Evolutionary conservation across 2,329 filamentous ascomycete species (phyloP).

Genomic region (Endocalyx cinctus): DNA sequence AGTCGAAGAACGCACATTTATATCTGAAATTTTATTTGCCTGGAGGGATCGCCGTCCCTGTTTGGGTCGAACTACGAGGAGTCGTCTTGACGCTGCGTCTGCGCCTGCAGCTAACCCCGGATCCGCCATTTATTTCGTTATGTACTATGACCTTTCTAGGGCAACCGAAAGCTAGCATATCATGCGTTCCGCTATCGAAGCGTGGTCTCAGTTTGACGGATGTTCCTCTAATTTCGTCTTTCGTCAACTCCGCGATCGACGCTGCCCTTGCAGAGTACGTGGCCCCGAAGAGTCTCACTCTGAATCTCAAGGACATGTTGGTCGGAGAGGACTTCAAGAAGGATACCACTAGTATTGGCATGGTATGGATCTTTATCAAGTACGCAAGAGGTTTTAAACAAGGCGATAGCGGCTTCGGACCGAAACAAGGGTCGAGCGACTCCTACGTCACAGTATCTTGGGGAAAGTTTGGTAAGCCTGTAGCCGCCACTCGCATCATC

Average conservation of each 20-base stretch:
- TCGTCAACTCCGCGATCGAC: constrained; percentile 70
- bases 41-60: constrained; percentile 49
- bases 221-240: constrained; percentile 67
- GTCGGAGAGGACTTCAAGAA: constrained; percentile 77
- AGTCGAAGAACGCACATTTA: constrained; percentile 68
- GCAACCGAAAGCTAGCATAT: constrained; percentile 67
- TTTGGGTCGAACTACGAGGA: constrained; percentile 72
- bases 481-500: constrained; percentile 63
- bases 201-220: constrained; percentile 71
- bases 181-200: constrained; percentile 65
- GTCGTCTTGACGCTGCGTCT: constrained; percentile 66
- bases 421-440: constrained; percentile 61
- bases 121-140: constrained; percentile 72
- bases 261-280: constrained; percentile 72
- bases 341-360: constrained; percentile 60
- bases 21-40: constrained; percentile 67
- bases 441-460: constrained; percentile 69
- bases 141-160: constrained; percentile 71
- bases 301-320: constrained; percentile 73
- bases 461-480: constrained; percentile 71
- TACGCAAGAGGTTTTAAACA: constrained; percentile 66
- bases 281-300: constrained; percentile 67
- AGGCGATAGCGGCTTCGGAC: constrained; percentile 59
- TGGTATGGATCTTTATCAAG: constrained; percentile 63
- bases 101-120: constrained; percentile 67